Conservation (phyloP, 768 basidiomycete genomes). For the Lactifluus pinguis region DNA sequence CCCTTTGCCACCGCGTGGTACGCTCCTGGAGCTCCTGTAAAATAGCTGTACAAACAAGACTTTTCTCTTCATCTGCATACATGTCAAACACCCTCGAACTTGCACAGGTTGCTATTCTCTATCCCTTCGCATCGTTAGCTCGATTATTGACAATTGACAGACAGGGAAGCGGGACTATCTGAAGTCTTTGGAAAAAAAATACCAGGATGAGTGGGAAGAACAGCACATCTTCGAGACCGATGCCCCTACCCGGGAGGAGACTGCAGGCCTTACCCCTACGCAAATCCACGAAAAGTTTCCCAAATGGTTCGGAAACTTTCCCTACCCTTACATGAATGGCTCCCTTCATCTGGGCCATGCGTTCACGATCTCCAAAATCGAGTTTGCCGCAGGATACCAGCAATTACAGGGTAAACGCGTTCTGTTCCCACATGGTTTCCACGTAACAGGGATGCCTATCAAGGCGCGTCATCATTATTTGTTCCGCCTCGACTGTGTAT, state of each 20-base stretch:
- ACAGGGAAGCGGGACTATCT: slow-evolving; percentile 91
- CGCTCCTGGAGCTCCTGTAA: slow-evolving; percentile 20
- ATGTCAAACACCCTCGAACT: slow-evolving; percentile 26
- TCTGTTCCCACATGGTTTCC: slow-evolving; percentile 95
- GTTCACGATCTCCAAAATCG: slow-evolving; percentile 97
- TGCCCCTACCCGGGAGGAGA: slow-evolving; percentile 63
- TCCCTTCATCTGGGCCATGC: slow-evolving; percentile 95
- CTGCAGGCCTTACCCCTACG: slow-evolving; percentile 49
- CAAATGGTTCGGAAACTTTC: slow-evolving; percentile 97
- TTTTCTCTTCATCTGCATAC: background rate
- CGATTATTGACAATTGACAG: slow-evolving; percentile 33
- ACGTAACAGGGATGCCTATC: slow-evolving; percentile 98
- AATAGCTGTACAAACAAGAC: slow-evolving; percentile 17
- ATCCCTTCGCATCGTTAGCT: background rate
- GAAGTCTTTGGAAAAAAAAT: slow-evolving; percentile 71
- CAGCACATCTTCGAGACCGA: slow-evolving; percentile 77
- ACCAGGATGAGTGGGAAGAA: slow-evolving; percentile 73
- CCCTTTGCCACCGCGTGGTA: slow-evolving; percentile 11
- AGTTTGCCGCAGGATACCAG: slow-evolving; percentile 93
- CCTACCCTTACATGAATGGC: slow-evolving; percentile 98
- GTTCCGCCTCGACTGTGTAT: background rate
- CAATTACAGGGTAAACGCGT: slow-evolving; percentile 91
- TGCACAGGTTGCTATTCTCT: slow-evolving; percentile 25
- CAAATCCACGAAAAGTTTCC: slow-evolving; percentile 72
- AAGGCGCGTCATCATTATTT: slow-evolving; percentile 51